Evolutionary conservation across 176 grass and related monocot species (phyloP), one percentile per base, ranked within the genome.

Genomic region (Phragmites australis): DNA sequence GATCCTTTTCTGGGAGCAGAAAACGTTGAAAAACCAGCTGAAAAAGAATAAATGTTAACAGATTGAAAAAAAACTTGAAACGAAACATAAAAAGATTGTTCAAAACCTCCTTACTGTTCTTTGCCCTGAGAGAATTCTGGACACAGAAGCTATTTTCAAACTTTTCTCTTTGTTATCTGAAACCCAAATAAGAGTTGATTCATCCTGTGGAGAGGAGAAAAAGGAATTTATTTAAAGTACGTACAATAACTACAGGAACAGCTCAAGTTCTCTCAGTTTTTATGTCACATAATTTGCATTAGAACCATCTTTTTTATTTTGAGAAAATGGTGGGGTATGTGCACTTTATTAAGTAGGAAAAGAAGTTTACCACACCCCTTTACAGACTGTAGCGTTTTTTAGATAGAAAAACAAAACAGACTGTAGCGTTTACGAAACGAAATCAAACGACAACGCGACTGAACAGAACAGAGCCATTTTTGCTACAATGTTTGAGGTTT

Each of bases 1-100:
- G 89, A 19, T 95, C 90, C 79, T 99, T 99, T 23, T 99, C 96
- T 23, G 96, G 92, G 47, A 89, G 88, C 22, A 87, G 82, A 89
- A 89, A 99, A 61, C 92, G 93, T 87, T 99, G 96, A 48, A 99
- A 97, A 69, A 99, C 92, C 71, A 90, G 62, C 96, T 99, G 88
- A 54, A 80, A 62, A 47, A 83, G 40, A 78, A 85, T 17, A 83
- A 2, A 68, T 32, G 40, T 81, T 65, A 43, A 67, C n/a, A 67
- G 27, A 46, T 40, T 6, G 69, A 22, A 34, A 34, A 19, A 21
- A 82, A 42, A 76, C 34, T 52, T 52, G 83, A 73, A 34, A 23
- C 14, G 12, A 57, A 82, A 82, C 41, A 60, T 25, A 15, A 18
- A 11, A 57, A 47, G 15, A 21, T 22, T 54, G 22, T 53, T 62